Evolutionary conservation across 2,329 filamentous ascomycete species (phyloP).

Genomic region (Mycosphaerelloides madeirae): DNA sequence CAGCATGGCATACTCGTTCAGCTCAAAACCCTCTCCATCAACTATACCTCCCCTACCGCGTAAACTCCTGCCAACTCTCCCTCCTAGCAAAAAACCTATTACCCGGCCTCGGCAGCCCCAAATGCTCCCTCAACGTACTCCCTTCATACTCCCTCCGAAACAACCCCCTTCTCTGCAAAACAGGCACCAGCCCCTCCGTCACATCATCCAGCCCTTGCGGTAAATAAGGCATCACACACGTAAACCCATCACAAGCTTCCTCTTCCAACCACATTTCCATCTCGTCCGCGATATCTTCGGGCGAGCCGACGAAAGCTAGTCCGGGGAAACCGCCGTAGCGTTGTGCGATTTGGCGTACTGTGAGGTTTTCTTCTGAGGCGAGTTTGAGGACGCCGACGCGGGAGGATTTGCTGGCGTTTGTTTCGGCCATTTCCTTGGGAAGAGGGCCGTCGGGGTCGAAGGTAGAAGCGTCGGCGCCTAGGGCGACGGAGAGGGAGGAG

Average conservation of each 20-base stretch:
- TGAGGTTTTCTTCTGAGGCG: slow-evolving; percentile 20
- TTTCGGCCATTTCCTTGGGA: slow-evolving; percentile 20
- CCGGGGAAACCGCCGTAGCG: slow-evolving; percentile 22
- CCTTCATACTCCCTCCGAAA: slow-evolving; percentile 24
- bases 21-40: no score
- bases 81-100: slow-evolving; percentile 20
- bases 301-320: slow-evolving; percentile 21
- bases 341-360: slow-evolving; percentile 23
- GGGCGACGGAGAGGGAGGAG: slow-evolving; percentile 18
- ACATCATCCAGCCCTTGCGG: slow-evolving; percentile 25
- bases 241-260: slow-evolving; percentile 24
- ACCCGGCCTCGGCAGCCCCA: slow-evolving; percentile 20
- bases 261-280: slow-evolving; percentile 22
- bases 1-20: no score
- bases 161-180: slow-evolving; percentile 19
- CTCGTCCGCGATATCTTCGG: slow-evolving; percentile 20
- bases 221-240: slow-evolving; percentile 22
- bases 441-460: slow-evolving; percentile 22
- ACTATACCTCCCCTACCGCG: no score
- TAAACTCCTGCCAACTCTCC: no score
- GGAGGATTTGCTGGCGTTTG: slow-evolving; percentile 22
- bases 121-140: slow-evolving; percentile 22
- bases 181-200: slow-evolving; percentile 20
- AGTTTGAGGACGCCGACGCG: slow-evolving; percentile 18
- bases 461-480: slow-evolving; percentile 21